These are phyloP conservation scores for Conticribra weissflogii DNA, from an alignment of 108 stramenopile genomes.

Conservation along the genomic window DNA sequence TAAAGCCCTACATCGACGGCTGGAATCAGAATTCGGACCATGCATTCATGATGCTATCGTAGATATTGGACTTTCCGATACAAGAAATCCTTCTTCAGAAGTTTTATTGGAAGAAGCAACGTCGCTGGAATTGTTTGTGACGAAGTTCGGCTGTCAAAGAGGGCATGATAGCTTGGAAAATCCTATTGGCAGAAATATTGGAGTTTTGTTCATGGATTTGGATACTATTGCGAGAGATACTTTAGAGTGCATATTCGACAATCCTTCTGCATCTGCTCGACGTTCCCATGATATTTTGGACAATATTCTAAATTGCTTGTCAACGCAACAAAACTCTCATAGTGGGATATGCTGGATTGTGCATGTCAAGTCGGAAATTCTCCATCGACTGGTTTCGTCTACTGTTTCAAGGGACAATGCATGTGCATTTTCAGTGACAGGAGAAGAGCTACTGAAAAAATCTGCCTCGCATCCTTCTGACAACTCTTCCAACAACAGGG, in stretches of 20 bases:
- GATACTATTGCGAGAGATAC: neutral
- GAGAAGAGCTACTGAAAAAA: neutral
- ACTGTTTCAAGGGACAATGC: neutral
- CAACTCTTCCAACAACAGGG: too few relatives aligned
- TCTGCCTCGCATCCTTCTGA: neutral
- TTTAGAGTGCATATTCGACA: neutral
- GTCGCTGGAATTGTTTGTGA: neutral
- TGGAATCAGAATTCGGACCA: conserved; percentile 14
- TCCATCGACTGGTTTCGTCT: neutral
- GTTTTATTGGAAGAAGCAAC: too few relatives aligned
- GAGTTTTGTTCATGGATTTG: conserved; percentile 16
- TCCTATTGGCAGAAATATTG: neutral
- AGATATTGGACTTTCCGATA: neutral
- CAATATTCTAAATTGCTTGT: neutral
- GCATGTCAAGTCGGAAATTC: conserved; percentile 11
- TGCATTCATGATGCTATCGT: neutral
- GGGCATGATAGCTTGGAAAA: neutral
- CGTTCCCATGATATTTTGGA: neutral
- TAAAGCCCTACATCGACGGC: neutral
- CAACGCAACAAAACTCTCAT: neutral
- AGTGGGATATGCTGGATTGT: conserved; percentile 2
- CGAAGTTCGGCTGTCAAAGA: neutral
- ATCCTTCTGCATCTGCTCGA: neutral
- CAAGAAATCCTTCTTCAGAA: too few relatives aligned
- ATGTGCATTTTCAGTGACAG: neutral